phyloP scores from a whole-genome alignment of 2,329 filamentous ascomycete species.

The Fusarium sterilihyphosum region DNA sequence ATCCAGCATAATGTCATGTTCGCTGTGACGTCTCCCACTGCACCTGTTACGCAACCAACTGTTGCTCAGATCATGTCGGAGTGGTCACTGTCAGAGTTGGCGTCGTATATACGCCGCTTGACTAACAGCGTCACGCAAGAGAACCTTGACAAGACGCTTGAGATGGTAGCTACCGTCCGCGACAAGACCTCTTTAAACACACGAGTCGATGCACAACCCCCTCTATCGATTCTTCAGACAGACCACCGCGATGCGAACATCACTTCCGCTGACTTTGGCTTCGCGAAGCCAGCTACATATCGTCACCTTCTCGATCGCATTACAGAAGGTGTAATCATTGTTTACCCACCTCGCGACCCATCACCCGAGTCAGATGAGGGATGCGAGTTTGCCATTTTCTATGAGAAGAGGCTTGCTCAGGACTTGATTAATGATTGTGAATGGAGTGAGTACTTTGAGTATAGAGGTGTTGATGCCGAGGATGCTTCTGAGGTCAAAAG shows the following conservation, averaged over 20 bases:
- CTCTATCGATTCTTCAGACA: constrained; percentile 48
- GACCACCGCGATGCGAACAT: constrained; percentile 50
- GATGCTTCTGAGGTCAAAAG: not conserved
- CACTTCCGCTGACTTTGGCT: constrained; percentile 49
- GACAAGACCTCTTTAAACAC: constrained; percentile 50
- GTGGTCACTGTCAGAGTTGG: constrained; percentile 48
- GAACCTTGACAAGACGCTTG: constrained; percentile 43
- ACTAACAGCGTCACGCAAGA: constrained; percentile 50
- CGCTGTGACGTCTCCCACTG: constrained; percentile 40
- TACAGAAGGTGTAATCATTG: constrained; percentile 41
- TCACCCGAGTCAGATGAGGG: constrained; percentile 48
- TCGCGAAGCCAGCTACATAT: constrained; percentile 47
- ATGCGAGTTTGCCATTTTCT: constrained; percentile 47
- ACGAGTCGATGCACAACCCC: constrained; percentile 49
- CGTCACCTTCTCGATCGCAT: constrained; percentile 48
- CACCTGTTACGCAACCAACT: constrained; percentile 44
- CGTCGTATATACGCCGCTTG: constrained; percentile 50
- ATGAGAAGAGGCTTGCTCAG: constrained; percentile 48
- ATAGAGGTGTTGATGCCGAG: constrained; percentile 47
- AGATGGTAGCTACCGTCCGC: constrained; percentile 46
- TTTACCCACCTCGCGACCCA: constrained; percentile 46
- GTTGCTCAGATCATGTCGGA: constrained; percentile 49
- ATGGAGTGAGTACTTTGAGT: constrained; percentile 52
- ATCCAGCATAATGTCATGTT: constrained; percentile 51
- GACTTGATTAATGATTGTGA: constrained; percentile 48